phyloP scores from a whole-genome alignment of 2,329 filamentous ascomycete species.

The Acephala macrosclerotiorum region DNA sequence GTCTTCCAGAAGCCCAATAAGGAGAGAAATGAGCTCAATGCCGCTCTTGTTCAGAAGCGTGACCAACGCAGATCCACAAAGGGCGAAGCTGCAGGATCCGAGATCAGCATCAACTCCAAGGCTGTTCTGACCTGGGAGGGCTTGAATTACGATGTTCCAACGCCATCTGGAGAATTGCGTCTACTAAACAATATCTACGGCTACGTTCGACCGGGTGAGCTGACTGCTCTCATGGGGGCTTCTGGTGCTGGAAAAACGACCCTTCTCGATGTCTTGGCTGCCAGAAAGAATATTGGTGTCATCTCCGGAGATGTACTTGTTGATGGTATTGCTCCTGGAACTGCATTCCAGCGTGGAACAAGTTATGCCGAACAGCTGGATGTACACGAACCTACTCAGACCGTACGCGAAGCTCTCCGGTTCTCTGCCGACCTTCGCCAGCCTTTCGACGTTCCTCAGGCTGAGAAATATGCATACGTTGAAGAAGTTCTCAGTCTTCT shows the following conservation, averaged over 20 bases:
- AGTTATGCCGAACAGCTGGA: slow-evolving; percentile 72
- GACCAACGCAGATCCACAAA: slow-evolving; percentile 59
- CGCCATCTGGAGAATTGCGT: slow-evolving; percentile 50
- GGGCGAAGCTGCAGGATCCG: slow-evolving; percentile 51
- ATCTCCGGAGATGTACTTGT: slow-evolving; percentile 69
- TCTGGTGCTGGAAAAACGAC: slow-evolving; percentile 73
- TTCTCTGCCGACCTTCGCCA: slow-evolving; percentile 72
- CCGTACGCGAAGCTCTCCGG: slow-evolving; percentile 70
- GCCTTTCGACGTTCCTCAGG: slow-evolving; percentile 61
- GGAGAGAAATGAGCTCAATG: slow-evolving; percentile 72
- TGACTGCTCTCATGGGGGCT: slow-evolving; percentile 69
- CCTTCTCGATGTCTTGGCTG: slow-evolving; percentile 68
- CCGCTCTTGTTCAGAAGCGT: slow-evolving; percentile 65
- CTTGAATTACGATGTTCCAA: slow-evolving; percentile 78
- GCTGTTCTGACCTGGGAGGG: slow-evolving; percentile 86
- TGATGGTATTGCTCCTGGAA: slow-evolving; percentile 63
- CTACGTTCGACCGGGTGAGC: slow-evolving; percentile 66
- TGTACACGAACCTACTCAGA: slow-evolving; percentile 66
- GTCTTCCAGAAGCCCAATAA: slow-evolving; percentile 76
- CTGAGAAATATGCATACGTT: slow-evolving; percentile 70
- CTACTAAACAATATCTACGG: slow-evolving; percentile 68
- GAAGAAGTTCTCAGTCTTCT: slow-evolving; percentile 70
- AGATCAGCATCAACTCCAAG: slow-evolving; percentile 65
- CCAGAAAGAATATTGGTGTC: slow-evolving; percentile 69
- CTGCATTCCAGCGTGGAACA: slow-evolving; percentile 68